Evolutionary conservation across 306 rosid species (phyloP), one percentile per base, ranked within the genome.

Genomic region (Quercus rubra): DNA sequence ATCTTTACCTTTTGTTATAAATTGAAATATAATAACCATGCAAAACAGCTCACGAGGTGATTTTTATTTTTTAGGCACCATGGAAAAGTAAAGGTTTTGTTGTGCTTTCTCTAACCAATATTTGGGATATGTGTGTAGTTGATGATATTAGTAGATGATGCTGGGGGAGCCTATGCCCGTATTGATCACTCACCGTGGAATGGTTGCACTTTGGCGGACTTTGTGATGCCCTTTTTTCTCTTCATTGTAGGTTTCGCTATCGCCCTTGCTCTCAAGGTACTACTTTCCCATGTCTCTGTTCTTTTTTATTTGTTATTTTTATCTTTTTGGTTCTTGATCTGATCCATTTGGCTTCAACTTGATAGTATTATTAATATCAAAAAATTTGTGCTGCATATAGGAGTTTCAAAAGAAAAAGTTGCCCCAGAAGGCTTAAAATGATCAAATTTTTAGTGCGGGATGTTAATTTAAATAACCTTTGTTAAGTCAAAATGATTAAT

Each of bases 131-230:
- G 38, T 73, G 19, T 2, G 13, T 79, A 94, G 98, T 78, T 94
- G 64, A 94, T 94, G 98, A 69, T 94, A 78, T 70, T 94, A 80
- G 98, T 94, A 28, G 98, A 92, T 43, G 97, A 92, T 77, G 98
- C 88, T 73, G 98, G 97, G 18, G 98, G 74, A 87, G 88, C 85
- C 35, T 94, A 90, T 82, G 72, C 97, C 1, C 85, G 89, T 6
- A 94, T 94, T 55, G 98, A 94, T 71, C 98, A 94, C 78, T 94
- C 98, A 5, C 96, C 98, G 0, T 92, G 98, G 97, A 92, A 94
- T 67, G 97, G 98, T n/a, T 94, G 96, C 71, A 94, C 98, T 5
- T 85, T 90, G 83, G 97, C 98, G 0, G 98, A 94, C 67, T 90
- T 92, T 73, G 98, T 94, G 35, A 94, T 92, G 97, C 98, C 98